phyloP scores from a whole-genome alignment of 768 basidiomycete genomes.

The Tephrocybe sp. region DNA sequence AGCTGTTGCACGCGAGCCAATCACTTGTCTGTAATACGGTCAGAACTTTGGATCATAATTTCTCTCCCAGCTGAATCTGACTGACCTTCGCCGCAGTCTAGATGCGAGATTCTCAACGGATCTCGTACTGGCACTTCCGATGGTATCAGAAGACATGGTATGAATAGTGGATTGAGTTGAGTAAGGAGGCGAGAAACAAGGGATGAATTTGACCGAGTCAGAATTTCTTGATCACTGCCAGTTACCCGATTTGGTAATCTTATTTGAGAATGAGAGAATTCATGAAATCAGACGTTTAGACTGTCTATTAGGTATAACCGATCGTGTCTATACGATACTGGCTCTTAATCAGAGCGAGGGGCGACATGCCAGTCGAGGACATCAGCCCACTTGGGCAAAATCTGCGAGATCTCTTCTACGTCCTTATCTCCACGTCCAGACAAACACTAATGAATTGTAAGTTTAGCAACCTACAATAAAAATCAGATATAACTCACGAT shows the following conservation, averaged over 20 bases:
- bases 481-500: slow-evolving; percentile 57
- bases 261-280: no score
- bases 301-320: no score
- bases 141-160: slow-evolving; percentile 41
- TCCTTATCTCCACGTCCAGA: slow-evolving; percentile 98
- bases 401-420: slow-evolving; percentile 92
- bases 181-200: neutral
- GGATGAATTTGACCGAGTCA: slow-evolving; percentile 2
- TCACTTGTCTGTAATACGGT: slow-evolving; percentile 65
- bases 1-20: slow-evolving; percentile 87
- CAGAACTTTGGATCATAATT: neutral
- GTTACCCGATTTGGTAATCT: slow-evolving; percentile 12
- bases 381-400: slow-evolving; percentile 95
- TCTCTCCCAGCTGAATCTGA: slow-evolving; percentile 14
- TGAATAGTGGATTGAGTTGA: neutral
- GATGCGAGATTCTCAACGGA: slow-evolving; percentile 68
- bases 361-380: slow-evolving; percentile 89
- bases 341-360: slow-evolving; percentile 25
- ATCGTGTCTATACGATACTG: neutral
- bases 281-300: no score
- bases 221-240: slow-evolving; percentile 11
- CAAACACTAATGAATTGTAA: slow-evolving; percentile 56
- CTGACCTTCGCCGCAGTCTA: slow-evolving; percentile 70
- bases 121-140: slow-evolving; percentile 41
- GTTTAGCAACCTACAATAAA: neutral